Base-by-base conservation (phyloP, 2,329 filamentous ascomycete genomes). In the Aspergillus awamori region DNA sequence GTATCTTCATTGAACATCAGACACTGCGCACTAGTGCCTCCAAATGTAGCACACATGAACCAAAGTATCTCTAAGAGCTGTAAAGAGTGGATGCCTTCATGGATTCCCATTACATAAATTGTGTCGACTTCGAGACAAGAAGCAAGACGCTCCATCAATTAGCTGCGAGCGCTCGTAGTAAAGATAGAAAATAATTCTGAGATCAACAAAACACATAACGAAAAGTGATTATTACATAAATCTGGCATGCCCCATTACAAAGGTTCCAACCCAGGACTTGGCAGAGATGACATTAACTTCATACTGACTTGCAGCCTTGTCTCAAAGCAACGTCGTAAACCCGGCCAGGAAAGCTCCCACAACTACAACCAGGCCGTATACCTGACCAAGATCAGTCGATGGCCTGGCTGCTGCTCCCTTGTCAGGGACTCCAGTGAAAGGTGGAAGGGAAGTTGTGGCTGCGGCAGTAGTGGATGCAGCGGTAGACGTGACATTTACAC, bases 291-390 rank as follows among this genome's bases (percentile, higher is more conserved):
- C 28, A 56, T 45, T 26, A 56, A 28, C 8, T 4, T 33, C 53
- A 10, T 51, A 33, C n/a, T 26, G 49, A 30, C 17, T 36, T 51
- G 43, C 51, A 26, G 51, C 17, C 30, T 62, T 15, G 39, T 52
- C 33, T 77, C 74, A 86, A 61, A 86, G 75, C 63, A 86, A 67
- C 60, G 80, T 63, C 48, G 85, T 81, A 68, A 89, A 87, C 15
- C 86, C 87, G 45, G 83, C 82, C 64, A 87, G 81, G 58, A 88
- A 76, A 33, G 82, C 82, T 55, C 81, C 81, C 45, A 84, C 76
- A 6, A 89, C 72, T 11, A 84, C 75, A 53, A 81, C 79, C 15
- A 87, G 73, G 38, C 86, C 84, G 68, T 87, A 87, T 28, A 83
- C 79, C 59, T 83, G 81, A 17, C 84, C 83, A 26, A 86, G 74